Conservation (phyloP, 768 basidiomycete species). For the Pleurotus ostreatus region DNA sequence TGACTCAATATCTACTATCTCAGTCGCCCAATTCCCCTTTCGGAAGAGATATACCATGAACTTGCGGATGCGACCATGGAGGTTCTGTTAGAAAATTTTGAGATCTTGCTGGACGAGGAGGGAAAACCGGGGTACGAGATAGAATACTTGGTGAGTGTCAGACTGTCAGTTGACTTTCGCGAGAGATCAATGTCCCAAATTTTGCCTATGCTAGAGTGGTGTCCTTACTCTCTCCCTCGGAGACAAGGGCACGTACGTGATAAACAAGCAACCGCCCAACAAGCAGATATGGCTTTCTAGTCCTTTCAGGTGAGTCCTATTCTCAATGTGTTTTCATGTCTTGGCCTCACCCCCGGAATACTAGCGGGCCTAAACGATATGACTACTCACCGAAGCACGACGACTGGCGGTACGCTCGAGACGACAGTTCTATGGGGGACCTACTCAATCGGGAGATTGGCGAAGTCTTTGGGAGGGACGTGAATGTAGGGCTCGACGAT, state of each 20-base stretch:
- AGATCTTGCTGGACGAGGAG: constrained; percentile 61
- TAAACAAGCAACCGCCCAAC: constrained; percentile 97
- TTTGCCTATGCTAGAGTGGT: constrained; percentile 57
- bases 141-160: constrained; percentile 72
- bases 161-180: constrained; percentile 18
- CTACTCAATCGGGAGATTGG: constrained; percentile 70
- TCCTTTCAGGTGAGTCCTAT: constrained; percentile 62
- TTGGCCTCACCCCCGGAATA: background rate
- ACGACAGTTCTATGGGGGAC: constrained; percentile 52
- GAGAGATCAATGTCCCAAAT: constrained; percentile 4
- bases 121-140: constrained; percentile 67
- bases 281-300: constrained; percentile 97
- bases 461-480: constrained; percentile 22
- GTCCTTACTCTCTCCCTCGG: constrained; percentile 82
- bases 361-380: constrained; percentile 89
- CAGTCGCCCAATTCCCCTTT: constrained; percentile 23
- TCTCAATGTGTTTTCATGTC: background rate
- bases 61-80: constrained; percentile 80
- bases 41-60: constrained; percentile 62
- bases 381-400: constrained; percentile 58
- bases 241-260: constrained; percentile 81
- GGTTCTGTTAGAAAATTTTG: constrained; percentile 66
- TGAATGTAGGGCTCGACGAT: constrained; percentile 24
- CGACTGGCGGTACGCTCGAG: constrained; percentile 77
- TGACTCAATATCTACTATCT: no score